These are phyloP conservation scores for Monilinia laxa DNA, from an alignment of 2,329 filamentous ascomycete genomes.

Conservation along the genomic window DNA sequence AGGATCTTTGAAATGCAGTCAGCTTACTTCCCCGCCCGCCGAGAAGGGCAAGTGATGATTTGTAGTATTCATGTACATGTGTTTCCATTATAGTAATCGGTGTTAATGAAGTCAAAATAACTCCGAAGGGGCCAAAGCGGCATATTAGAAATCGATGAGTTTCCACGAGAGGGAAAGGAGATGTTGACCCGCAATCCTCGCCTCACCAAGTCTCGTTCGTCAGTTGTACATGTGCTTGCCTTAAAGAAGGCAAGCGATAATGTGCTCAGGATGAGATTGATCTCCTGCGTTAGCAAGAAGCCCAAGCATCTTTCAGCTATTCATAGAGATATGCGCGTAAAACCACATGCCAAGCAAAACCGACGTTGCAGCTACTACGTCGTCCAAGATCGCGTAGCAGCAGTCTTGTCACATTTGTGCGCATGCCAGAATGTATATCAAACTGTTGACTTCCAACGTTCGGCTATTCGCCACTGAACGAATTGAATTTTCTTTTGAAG, in stretches of 20 bases:
- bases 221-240: neutral
- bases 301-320: neutral
- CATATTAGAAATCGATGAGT: neutral
- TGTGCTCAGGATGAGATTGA: neutral
- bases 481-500: neutral
- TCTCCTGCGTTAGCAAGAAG: neutral
- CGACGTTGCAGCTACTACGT: conserved; percentile 5
- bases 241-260: neutral
- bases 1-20: conserved; percentile 12
- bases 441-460: neutral
- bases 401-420: conserved; percentile 1
- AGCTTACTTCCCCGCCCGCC: conserved; percentile 22
- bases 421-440: neutral
- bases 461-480: conserved; percentile 14
- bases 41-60: conserved; percentile 5
- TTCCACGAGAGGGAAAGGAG: neutral
- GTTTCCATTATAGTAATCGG: conserved; percentile 3
- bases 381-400: neutral
- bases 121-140: neutral
- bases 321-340: neutral
- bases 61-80: neutral
- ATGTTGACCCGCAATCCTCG: no score
- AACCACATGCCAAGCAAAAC: neutral
- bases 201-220: neutral
- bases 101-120: neutral